Evolutionary conservation across 768 basidiomycete genomes (phyloP).

Genomic region (Trametes coccinea): DNA sequence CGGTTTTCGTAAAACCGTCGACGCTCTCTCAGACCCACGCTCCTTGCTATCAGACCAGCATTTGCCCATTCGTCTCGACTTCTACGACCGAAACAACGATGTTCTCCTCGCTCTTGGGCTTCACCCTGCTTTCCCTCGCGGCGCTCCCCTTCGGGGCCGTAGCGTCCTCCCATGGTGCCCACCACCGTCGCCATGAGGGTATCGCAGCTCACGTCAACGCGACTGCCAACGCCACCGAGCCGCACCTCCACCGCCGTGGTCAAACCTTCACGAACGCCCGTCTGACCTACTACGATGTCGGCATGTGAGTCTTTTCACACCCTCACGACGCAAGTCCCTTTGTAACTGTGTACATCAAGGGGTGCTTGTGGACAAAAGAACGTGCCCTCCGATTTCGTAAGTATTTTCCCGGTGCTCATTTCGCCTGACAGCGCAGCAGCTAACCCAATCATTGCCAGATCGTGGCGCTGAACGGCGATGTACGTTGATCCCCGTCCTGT

Average conservation of each 20-base stretch:
- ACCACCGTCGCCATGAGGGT: slow-evolving; percentile 30
- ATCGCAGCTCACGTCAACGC: slow-evolving; percentile 29
- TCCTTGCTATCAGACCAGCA: slow-evolving; percentile 17
- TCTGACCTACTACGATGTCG: slow-evolving; percentile 39
- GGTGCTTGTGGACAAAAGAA: slow-evolving; percentile 38
- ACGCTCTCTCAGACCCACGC: slow-evolving; percentile 25
- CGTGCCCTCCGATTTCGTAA: slow-evolving; percentile 35
- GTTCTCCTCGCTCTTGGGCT: slow-evolving; percentile 26
- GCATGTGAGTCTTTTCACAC: slow-evolving; percentile 30
- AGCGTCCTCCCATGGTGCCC: slow-evolving; percentile 18
- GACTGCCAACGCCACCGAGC: slow-evolving; percentile 16
- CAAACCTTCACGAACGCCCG: slow-evolving; percentile 29
- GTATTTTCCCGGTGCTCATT: slow-evolving; percentile 9
- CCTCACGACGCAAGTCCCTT: neutral
- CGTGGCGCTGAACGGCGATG: slow-evolving; percentile 39
- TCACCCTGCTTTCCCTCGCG: slow-evolving; percentile 26
- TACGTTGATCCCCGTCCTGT: slow-evolving; percentile 25
- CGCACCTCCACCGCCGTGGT: slow-evolving; percentile 17
- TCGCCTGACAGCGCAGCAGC: neutral
- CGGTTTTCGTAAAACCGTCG: slow-evolving; percentile 2
- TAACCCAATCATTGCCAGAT: slow-evolving; percentile 27
- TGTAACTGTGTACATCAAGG: slow-evolving; percentile 5
- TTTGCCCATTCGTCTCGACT: neutral
- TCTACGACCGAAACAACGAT: slow-evolving; percentile 19
- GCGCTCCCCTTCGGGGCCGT: slow-evolving; percentile 26